A percentile compares a stretch with the other conserved stretches of the same genome.
phyloP scores from a whole-genome alignment of 148 eudicot genomes.

The Chenopodium quinoa region DNA sequence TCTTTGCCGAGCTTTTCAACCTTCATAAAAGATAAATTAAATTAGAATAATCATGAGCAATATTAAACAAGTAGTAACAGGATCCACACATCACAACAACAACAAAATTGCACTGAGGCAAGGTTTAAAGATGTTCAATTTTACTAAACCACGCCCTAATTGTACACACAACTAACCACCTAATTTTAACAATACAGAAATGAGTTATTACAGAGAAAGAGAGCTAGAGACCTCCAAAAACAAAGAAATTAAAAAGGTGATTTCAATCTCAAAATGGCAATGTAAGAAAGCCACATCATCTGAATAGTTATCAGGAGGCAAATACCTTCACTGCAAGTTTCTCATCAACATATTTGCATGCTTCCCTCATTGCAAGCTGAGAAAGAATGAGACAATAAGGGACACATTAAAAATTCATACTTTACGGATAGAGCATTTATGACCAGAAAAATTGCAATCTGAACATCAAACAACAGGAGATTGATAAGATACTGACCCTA shows the following conservation, averaged over 20 bases:
- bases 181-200: not conserved
- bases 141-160: not conserved
- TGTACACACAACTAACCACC: not conserved
- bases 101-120: not conserved
- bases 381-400: slow-evolving; percentile 8
- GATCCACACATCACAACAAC: not conserved
- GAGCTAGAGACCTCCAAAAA: not conserved
- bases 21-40: slow-evolving; percentile 30
- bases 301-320: not conserved
- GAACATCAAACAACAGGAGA: not conserved
- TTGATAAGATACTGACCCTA: slow-evolving; percentile 48
- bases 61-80: not conserved
- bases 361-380: slow-evolving; percentile 99
- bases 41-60: not conserved
- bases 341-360: slow-evolving; percentile 97
- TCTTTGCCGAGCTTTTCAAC: slow-evolving; percentile 97
- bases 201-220: not conserved
- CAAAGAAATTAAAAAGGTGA: not conserved
- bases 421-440: not conserved
- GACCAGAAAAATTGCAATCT: not conserved
- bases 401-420: not conserved
- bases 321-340: slow-evolving; percentile 86
- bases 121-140: not conserved
- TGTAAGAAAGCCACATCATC: too few species aligned
- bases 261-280: not conserved